phyloP scores from a whole-genome alignment of 2,329 filamentous ascomycete species.

The Colletotrichum chrysophilum region DNA sequence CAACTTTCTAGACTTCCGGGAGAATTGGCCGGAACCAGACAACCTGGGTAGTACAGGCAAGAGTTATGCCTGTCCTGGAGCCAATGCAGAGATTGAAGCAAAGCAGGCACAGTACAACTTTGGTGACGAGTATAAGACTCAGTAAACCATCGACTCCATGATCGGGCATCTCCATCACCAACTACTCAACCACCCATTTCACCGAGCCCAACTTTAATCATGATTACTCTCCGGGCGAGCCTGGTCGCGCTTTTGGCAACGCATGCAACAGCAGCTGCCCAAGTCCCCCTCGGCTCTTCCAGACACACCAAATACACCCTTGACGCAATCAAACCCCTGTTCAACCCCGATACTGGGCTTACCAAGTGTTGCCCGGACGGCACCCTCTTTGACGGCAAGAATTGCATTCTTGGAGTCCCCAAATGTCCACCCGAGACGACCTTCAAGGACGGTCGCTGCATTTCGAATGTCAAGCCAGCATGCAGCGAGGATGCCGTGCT shows the following conservation, averaged over 20 bases:
- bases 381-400: background rate
- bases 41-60: too few relatives aligned
- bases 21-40: too few relatives aligned
- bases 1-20: too few relatives aligned
- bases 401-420: background rate
- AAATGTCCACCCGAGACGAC: background rate
- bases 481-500: background rate
- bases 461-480: accelerated
- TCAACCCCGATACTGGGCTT: background rate
- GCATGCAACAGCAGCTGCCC: background rate
- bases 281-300: background rate
- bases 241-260: background rate
- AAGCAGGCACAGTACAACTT: too few relatives aligned
- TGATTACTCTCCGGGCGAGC: background rate
- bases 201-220: background rate
- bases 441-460: background rate
- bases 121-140: too few relatives aligned
- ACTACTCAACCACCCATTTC: accelerated
- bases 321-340: background rate
- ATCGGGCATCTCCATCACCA: background rate
- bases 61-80: too few relatives aligned
- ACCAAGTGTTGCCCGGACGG: background rate
- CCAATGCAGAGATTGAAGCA: too few relatives aligned
- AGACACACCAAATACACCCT: background rate
- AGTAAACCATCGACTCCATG: too few relatives aligned